Conservation (phyloP, 352 stramenopile genomes). For the Globisporangium megalacanthum region DNA sequence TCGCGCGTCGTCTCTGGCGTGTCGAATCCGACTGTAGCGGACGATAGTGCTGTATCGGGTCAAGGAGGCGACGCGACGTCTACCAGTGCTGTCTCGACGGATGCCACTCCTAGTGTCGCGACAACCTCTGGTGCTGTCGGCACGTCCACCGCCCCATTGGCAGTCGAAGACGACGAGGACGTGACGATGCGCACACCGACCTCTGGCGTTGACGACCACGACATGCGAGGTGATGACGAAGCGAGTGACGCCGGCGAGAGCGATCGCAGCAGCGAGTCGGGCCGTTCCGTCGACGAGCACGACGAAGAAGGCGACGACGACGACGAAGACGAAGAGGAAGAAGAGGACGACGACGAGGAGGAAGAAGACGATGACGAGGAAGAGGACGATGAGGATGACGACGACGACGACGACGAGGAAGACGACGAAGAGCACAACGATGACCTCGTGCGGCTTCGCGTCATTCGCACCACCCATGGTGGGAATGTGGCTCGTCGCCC, state of each 20-base stretch:
- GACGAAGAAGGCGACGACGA: constrained; percentile 19
- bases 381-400: constrained; percentile 56
- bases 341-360: constrained; percentile 48
- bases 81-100: background rate
- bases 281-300: constrained; percentile 37
- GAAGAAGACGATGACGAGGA: constrained; percentile 60
- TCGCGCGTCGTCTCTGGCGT: background rate
- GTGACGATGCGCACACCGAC: constrained; percentile 60
- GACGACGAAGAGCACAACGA: constrained; percentile 63
- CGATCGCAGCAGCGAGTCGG: constrained; percentile 56
- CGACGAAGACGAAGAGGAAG: constrained; percentile 16
- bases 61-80: background rate
- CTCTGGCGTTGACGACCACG: constrained; percentile 41
- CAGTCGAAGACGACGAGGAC: constrained; percentile 36
- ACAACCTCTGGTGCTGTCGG: background rate
- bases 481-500: constrained; percentile 26
- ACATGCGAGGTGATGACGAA: constrained; percentile 44
- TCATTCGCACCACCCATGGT: constrained; percentile 32
- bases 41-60: background rate
- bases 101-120: background rate
- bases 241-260: constrained; percentile 53
- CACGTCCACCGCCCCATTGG: background rate
- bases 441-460: constrained; percentile 45
- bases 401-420: constrained; percentile 47
- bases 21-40: background rate